Conservation (phyloP, 805 yeast species). For the Naumovozyma dairenensis region DNA sequence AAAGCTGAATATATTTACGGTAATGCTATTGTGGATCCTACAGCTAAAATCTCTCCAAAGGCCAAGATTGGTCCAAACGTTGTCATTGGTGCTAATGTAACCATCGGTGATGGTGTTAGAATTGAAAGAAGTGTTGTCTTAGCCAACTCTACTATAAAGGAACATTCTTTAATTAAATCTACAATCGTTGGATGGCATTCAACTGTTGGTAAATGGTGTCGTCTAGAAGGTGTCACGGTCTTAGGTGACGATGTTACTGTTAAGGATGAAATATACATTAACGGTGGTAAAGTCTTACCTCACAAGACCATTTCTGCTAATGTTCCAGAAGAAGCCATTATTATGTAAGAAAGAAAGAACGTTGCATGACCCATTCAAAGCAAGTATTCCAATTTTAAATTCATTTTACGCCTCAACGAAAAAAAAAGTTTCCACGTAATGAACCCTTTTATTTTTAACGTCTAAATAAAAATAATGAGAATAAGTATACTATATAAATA, state of each 20-base stretch:
- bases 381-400: too few species aligned
- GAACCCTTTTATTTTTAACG: too few species aligned
- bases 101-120: constrained; percentile 97
- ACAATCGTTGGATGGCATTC: constrained; percentile 99
- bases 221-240: constrained; percentile 95
- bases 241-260: constrained; percentile 98
- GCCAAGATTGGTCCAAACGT: constrained; percentile 98
- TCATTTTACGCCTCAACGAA: too few species aligned
- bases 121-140: constrained; percentile 89
- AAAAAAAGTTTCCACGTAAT: too few species aligned
- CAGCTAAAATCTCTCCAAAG: constrained; percentile 84
- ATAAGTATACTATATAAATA: too few species aligned
- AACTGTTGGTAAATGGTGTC: constrained; percentile 96
- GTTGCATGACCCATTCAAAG: too few species aligned
- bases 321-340: constrained; percentile 96
- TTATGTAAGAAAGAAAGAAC: too few species aligned
- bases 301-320: constrained; percentile 94
- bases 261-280: constrained; percentile 96
- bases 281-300: constrained; percentile 98
- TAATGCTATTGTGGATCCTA: constrained; percentile 86
- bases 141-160: constrained; percentile 84
- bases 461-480: too few species aligned
- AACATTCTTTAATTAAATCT: constrained; percentile 95
- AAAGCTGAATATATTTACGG: constrained; percentile 69
- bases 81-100: constrained; percentile 92